These are phyloP conservation scores for Diaporthe batatas DNA, from an alignment of 2,329 filamentous ascomycete genomes.

Conservation along the genomic window DNA sequence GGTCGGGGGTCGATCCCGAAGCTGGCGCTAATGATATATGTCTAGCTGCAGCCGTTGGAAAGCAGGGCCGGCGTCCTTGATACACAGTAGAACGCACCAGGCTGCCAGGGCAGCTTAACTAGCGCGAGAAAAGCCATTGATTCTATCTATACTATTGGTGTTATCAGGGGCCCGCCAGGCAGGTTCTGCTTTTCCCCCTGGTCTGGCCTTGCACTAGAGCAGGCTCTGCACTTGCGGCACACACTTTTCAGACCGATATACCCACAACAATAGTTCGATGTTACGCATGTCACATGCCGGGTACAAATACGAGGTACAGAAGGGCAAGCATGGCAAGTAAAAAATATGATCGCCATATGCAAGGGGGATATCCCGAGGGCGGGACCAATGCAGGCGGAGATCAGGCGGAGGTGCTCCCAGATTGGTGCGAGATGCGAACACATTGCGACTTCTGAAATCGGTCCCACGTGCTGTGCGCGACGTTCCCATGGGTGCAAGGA, in stretches of 20 bases:
- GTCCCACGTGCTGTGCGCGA: not conserved
- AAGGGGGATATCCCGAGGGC: not conserved
- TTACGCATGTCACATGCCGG: no score
- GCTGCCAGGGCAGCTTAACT: no score
- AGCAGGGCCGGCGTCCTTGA: not conserved
- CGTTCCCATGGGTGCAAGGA: not conserved
- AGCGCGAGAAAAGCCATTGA: not conserved
- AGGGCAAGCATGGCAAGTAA: not conserved
- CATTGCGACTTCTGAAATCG: not conserved
- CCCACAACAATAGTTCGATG: not conserved
- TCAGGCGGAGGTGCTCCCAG: slow-evolving; percentile 20
- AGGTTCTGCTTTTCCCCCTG: no score
- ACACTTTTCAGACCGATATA: not conserved
- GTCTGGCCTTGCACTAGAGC: not conserved
- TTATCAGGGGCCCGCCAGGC: no score
- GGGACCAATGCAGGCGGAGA: not conserved
- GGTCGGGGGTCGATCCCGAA: not conserved
- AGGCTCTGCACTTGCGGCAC: not conserved
- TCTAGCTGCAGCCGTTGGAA: slow-evolving; percentile 20
- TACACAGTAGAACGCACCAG: not conserved
- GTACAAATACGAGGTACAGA: not conserved
- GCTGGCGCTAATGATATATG: not conserved
- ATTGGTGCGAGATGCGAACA: slow-evolving; percentile 15
- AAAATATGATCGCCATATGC: not conserved
- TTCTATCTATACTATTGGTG: no score